These are phyloP conservation scores for Podila minutissima DNA, from an alignment of 192 early-diverging fungal genomes.

Conservation along the genomic window DNA sequence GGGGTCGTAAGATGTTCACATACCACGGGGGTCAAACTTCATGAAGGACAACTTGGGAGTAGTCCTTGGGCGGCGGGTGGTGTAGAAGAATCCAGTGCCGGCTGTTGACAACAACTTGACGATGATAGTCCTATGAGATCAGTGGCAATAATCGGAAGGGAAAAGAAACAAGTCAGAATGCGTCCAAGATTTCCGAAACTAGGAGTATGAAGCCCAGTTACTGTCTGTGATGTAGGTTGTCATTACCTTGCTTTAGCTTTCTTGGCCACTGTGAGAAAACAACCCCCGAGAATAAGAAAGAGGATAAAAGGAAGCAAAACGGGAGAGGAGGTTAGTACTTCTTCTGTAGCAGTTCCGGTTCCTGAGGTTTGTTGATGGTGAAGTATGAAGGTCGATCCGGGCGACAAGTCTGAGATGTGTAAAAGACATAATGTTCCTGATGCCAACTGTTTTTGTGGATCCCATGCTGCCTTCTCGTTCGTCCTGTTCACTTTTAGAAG, in stretches of 20 bases:
- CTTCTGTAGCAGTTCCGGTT: neutral
- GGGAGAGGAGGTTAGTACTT: neutral
- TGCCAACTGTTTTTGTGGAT: neutral
- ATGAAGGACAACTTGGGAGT: slow-evolving; percentile 87
- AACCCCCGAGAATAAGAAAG: neutral
- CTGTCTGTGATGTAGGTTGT: neutral
- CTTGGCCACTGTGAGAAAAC: slow-evolving; percentile 69
- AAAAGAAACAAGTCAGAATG: neutral
- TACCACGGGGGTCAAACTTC: slow-evolving; percentile 95
- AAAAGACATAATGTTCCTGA: neutral
- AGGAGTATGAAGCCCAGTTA: too few relatives aligned
- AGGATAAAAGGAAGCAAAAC: neutral
- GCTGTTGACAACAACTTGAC: slow-evolving; percentile 88
- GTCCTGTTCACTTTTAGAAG: too few relatives aligned
- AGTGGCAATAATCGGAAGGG: neutral
- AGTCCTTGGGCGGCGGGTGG: slow-evolving; percentile 79
- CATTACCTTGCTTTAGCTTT: slow-evolving; percentile 78
- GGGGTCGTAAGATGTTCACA: neutral
- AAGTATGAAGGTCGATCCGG: too few relatives aligned
- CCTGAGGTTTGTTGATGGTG: neutral
- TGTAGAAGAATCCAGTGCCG: slow-evolving; percentile 94
- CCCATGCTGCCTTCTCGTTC: neutral
- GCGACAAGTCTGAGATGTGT: too few relatives aligned
- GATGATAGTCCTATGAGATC: slow-evolving; percentile 72
- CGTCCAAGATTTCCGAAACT: too few relatives aligned